phyloP scores from a whole-genome alignment of 495 filamentous ascomycete genomes.

The Penicillium macrosclerotiorum region DNA sequence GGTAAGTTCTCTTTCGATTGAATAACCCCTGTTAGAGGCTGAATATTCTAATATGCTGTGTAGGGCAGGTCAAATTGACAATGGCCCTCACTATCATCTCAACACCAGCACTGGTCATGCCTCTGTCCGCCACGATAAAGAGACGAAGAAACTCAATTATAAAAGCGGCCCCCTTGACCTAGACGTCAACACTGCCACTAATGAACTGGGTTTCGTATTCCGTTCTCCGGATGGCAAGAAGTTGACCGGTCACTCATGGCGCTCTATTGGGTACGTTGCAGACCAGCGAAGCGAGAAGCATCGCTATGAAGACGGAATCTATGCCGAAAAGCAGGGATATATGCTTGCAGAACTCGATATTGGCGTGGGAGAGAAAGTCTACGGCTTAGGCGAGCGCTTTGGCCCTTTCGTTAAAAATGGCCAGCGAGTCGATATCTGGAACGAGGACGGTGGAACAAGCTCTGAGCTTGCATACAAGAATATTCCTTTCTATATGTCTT shows the following conservation, averaged over 20 bases:
- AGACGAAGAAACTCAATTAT: slow-evolving; percentile 46
- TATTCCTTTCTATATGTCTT: slow-evolving; percentile 68
- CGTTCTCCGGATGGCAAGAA: slow-evolving; percentile 42
- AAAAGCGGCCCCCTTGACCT: slow-evolving; percentile 54
- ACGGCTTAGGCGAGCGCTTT: slow-evolving; percentile 70
- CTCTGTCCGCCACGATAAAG: slow-evolving; percentile 44
- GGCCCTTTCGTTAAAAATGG: slow-evolving; percentile 69
- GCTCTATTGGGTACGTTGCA: slow-evolving; percentile 57
- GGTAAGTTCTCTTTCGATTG: slow-evolving; percentile 35
- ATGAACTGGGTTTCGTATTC: slow-evolving; percentile 59
- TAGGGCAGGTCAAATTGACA: slow-evolving; percentile 45
- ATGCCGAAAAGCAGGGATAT: slow-evolving; percentile 55
- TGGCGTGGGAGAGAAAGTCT: slow-evolving; percentile 63
- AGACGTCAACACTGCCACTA: slow-evolving; percentile 48
- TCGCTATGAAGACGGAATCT: slow-evolving; percentile 49
- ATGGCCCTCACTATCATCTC: slow-evolving; percentile 63
- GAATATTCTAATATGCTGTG: no score
- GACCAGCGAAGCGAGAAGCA: slow-evolving; percentile 51
- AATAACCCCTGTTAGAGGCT: no score
- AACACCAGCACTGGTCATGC: slow-evolving; percentile 45
- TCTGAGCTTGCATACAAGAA: slow-evolving; percentile 75
- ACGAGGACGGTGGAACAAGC: slow-evolving; percentile 69
- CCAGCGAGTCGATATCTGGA: slow-evolving; percentile 66
- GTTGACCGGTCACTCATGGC: slow-evolving; percentile 58
- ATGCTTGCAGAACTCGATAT: slow-evolving; percentile 63